Percentiles rank a stretch among this genome's conserved stretches.
phyloP scores from a whole-genome alignment of 177 flowering plant genomes.

The Telopea speciosissima region DNA sequence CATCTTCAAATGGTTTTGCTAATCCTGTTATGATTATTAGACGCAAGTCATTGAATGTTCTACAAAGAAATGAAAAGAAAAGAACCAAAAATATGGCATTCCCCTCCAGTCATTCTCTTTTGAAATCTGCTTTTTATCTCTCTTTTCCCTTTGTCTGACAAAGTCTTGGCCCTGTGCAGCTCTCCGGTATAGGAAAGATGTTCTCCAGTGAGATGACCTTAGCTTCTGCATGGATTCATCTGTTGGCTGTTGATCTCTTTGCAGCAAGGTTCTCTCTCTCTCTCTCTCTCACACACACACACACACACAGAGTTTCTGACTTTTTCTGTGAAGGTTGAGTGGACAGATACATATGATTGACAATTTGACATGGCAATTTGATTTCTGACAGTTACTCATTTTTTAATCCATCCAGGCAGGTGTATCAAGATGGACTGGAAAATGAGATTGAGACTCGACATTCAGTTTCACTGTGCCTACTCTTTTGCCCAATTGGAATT shows the following conservation, averaged over 20 bases:
- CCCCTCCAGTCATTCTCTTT: background rate
- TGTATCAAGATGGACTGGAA: constrained; percentile 71
- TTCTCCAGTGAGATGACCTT: constrained; percentile 83
- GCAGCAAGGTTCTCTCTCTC: constrained; percentile 73
- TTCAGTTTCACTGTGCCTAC: constrained; percentile 78
- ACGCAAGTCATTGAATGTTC: background rate
- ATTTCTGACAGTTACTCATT: background rate
- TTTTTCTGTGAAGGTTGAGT: background rate
- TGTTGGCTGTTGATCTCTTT: constrained; percentile 80
- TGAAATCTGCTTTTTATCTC: no score
- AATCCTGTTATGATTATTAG: background rate
- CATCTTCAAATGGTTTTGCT: background rate
- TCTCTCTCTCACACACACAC: background rate
- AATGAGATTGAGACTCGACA: constrained; percentile 82
- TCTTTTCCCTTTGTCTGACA: background rate
- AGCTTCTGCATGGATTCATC: constrained; percentile 97
- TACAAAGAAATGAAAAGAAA: no score
- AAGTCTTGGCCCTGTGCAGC: constrained; percentile 33
- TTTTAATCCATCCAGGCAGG: constrained; percentile 48
- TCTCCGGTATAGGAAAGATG: constrained; percentile 75
- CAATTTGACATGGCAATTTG: background rate
- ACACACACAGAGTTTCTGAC: background rate
- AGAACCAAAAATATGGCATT: background rate
- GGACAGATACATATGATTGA: background rate
- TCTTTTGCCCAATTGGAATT: constrained; percentile 85